These are phyloP conservation scores for Inosperma sp. DNA, from an alignment of 768 basidiomycete genomes.

Conservation along the genomic window DNA sequence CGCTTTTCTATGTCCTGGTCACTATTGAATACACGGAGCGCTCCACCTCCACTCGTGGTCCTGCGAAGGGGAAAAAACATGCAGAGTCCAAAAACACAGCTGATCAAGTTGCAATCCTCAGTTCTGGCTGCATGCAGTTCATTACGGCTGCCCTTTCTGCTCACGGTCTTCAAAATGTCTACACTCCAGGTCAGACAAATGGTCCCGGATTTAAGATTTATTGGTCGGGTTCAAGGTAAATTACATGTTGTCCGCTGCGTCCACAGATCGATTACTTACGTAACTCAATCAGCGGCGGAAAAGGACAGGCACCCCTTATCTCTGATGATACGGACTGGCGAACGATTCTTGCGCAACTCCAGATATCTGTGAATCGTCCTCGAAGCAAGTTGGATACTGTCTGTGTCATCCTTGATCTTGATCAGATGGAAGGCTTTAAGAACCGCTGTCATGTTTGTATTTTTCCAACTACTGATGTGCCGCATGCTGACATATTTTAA, in stretches of 20 bases:
- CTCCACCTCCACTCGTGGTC: background rate
- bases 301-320: too few relatives aligned
- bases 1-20: conserved; percentile 2
- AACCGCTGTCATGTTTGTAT: background rate
- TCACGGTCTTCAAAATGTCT: background rate
- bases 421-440: too few relatives aligned
- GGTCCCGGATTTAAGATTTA: conserved; percentile 1
- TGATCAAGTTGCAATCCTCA: background rate
- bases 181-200: background rate
- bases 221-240: background rate
- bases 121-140: background rate
- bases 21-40: conserved; percentile 4
- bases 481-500: background rate
- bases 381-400: too few relatives aligned
- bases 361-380: background rate
- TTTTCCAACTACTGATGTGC: background rate
- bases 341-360: background rate
- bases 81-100: background rate
- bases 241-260: background rate
- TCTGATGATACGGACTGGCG: background rate
- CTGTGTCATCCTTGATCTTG: too few relatives aligned
- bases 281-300: too few relatives aligned
- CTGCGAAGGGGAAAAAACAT: background rate
- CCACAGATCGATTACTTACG: background rate
- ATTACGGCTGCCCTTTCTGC: background rate